A percentile compares a stretch with the other conserved stretches of the same genome.
These are phyloP conservation scores for Geranium brycei DNA, from an alignment of 345 rosid species.

Conservation along the genomic window DNA sequence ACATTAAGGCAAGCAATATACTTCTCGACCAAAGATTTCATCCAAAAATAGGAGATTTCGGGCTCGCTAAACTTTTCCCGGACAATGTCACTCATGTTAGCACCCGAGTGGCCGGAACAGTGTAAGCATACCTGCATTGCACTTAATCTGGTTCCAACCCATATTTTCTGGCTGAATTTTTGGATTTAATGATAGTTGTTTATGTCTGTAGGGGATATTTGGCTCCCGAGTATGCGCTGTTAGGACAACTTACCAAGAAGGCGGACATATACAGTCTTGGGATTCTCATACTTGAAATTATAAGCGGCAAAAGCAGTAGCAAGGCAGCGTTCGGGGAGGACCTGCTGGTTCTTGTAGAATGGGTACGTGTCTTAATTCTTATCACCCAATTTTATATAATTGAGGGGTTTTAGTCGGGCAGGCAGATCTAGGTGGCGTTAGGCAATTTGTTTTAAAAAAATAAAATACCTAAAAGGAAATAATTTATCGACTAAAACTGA, in stretches of 20 bases:
- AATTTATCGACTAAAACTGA: no score
- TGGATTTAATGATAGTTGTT: background rate
- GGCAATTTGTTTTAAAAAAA: no score
- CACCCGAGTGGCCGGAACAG: constrained; percentile 71
- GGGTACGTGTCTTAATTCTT: constrained; percentile 37
- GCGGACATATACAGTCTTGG: constrained; percentile 95
- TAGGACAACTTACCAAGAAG: constrained; percentile 81
- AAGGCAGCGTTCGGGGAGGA: constrained; percentile 70
- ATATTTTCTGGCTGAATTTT: background rate
- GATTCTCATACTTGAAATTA: constrained; percentile 66
- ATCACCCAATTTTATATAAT: background rate
- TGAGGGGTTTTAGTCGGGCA: no score
- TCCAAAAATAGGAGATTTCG: constrained; percentile 71
- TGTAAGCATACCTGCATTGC: constrained; percentile 27
- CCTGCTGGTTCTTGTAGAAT: constrained; percentile 61
- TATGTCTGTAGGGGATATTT: constrained; percentile 60
- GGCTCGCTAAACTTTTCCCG: constrained; percentile 67
- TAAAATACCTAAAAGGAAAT: no score
- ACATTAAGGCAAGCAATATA: constrained; percentile 69
- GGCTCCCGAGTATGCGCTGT: constrained; percentile 86
- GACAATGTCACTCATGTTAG: constrained; percentile 64
- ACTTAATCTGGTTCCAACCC: background rate
- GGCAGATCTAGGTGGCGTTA: no score
- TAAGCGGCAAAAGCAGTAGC: constrained; percentile 72
- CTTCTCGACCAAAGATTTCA: constrained; percentile 44